Evolutionary conservation across 1,284 basidiomycete species (phyloP).

Genomic region (Caloboletus firmus): DNA sequence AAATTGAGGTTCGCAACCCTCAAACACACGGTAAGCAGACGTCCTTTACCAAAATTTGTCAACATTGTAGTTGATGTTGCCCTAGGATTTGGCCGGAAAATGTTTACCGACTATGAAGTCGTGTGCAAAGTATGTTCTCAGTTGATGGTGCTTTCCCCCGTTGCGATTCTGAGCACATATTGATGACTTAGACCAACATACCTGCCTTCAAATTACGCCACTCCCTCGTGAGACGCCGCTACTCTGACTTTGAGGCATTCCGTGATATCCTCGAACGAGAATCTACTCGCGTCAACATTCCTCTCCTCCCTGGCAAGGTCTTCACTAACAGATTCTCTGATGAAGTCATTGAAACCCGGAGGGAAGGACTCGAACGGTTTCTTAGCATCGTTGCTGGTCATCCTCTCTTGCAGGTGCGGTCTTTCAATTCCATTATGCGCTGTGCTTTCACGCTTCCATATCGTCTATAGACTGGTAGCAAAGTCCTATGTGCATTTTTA

Average conservation of each 20-base stretch:
- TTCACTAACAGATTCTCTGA: conserved; percentile 97
- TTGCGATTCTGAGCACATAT: background rate
- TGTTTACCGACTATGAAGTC: conserved; percentile 99
- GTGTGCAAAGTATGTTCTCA: conserved; percentile 77
- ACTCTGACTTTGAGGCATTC: conserved; percentile 99
- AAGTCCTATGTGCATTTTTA: conserved; percentile 94
- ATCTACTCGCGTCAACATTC: conserved; percentile 96
- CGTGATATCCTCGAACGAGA: conserved; percentile 97
- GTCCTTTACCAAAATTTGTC: background rate
- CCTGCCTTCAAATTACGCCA: conserved; percentile 97
- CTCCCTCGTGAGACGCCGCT: conserved; percentile 91
- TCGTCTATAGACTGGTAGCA: conserved; percentile 81
- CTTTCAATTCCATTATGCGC: background rate
- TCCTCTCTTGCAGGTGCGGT: conserved; percentile 85
- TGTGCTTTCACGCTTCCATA: conserved; percentile 13
- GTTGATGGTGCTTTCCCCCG: background rate
- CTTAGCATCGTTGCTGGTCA: conserved; percentile 96
- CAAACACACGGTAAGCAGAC: conserved; percentile 84
- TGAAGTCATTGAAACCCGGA: conserved; percentile 90
- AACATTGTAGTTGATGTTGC: conserved; percentile 1
- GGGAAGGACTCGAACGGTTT: conserved; percentile 95
- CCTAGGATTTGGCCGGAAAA: conserved; percentile 92
- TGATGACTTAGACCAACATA: conserved; percentile 81
- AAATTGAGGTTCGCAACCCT: conserved; percentile 97
- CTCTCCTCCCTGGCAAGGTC: conserved; percentile 93